Conservation (phyloP, 441 rosid genomes). For the Kokia cookei region DNA sequence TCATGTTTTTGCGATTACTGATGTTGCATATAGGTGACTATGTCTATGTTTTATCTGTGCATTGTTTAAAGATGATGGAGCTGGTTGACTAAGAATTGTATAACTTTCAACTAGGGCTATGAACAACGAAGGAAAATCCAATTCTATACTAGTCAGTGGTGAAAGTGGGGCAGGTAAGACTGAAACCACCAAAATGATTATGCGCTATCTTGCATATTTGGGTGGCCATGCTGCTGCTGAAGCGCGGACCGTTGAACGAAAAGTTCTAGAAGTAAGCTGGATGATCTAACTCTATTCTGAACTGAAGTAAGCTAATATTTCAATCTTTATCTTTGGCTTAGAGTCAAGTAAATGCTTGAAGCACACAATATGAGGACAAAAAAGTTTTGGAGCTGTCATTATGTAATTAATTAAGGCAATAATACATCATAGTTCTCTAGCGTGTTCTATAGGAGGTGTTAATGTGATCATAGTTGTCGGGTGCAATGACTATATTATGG, state of each 20-base stretch:
- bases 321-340: slow-evolving; percentile 5
- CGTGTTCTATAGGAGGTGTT: background rate
- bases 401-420: slow-evolving; percentile 2
- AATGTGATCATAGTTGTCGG: background rate
- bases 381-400: background rate
- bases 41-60: background rate
- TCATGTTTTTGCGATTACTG: slow-evolving; percentile 86
- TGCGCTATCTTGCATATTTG: slow-evolving; percentile 83
- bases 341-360: slow-evolving; percentile 2
- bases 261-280: slow-evolving; percentile 82
- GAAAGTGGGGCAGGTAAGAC: slow-evolving; percentile 99
- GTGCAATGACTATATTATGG: background rate
- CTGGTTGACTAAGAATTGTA: slow-evolving; percentile 7
- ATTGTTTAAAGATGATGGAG: slow-evolving; percentile 12
- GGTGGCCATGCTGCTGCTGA: slow-evolving; percentile 69
- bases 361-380: slow-evolving; percentile 7
- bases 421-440: background rate
- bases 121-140: slow-evolving; percentile 73
- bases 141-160: slow-evolving; percentile 87
- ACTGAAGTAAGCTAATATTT: slow-evolving; percentile 20
- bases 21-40: slow-evolving; percentile 67
- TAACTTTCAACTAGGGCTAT: slow-evolving; percentile 51
- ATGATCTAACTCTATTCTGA: slow-evolving; percentile 15
- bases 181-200: slow-evolving; percentile 91
- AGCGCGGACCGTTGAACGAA: slow-evolving; percentile 73